Conservation (phyloP, 306 rosid species). For the Lathyrus sativus region DNA sequence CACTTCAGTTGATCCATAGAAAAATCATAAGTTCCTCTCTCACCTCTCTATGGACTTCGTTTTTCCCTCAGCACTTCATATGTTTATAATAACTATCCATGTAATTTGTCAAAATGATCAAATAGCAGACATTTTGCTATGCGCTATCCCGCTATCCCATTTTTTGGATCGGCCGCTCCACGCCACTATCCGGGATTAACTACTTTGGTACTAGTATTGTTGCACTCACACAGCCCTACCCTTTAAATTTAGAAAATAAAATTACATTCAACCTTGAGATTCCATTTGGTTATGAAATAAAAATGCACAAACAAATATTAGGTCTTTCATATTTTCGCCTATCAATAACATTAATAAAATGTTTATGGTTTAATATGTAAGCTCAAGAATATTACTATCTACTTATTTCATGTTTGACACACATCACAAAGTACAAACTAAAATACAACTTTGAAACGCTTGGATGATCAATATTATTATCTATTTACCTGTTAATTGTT, state of each 20-base stretch:
- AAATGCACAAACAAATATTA: not conserved
- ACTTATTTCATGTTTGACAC: not conserved
- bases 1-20: too few relatives aligned
- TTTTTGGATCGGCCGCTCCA: too few relatives aligned
- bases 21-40: too few relatives aligned
- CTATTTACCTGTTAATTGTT: conserved; percentile 80
- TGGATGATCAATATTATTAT: not conserved
- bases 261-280: not conserved
- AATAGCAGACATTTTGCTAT: too few relatives aligned
- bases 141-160: too few relatives aligned
- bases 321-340: not conserved
- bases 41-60: too few relatives aligned
- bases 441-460: conserved; percentile 24
- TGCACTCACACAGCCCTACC: conserved; percentile 3
- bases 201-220: not conserved
- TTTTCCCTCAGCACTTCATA: too few relatives aligned
- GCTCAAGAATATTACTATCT: conserved; percentile 12
- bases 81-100: too few relatives aligned
- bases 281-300: conserved; percentile 12
- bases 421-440: conserved; percentile 3
- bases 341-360: conserved; percentile 19
- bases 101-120: too few relatives aligned
- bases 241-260: conserved; percentile 8
- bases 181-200: too few relatives aligned
- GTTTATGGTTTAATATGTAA: conserved; percentile 35